Base-by-base conservation (phyloP, 2,329 filamentous ascomycete species). In the Hypocrella siamensis region DNA sequence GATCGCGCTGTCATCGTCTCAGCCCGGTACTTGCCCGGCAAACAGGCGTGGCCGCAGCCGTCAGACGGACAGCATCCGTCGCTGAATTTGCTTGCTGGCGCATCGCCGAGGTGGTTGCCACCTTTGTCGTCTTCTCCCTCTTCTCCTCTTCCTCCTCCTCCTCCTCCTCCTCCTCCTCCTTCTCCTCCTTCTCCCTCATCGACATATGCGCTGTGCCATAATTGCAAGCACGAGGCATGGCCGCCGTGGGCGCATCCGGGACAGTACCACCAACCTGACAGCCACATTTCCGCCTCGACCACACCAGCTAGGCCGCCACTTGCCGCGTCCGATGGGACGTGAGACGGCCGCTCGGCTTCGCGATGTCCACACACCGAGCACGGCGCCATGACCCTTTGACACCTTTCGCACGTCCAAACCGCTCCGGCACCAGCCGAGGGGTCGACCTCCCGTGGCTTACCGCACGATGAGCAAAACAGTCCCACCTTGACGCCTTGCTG, bases 1-100 rank as follows among this genome's bases (percentile, higher is more conserved):
- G 57, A 58, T 4, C 59, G 52, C 3, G 54, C 55, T 0, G 56
- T 58, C 17, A 46, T 52, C 2, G 46, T 57, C 40, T 70, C 65
- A 6, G 63, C 55, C 4, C 67, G 60, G 52, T 70, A 74, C 22
- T 54, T 55, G 0, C 70, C 68, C 0, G 70, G 70, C 0, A 77
- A 57, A 38, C 73, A 78, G 18, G 68, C 67, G 42, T 78, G 73
- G 3, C 71, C 65, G 44, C 73, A 78, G 0, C 73, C 72, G 38
- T 76, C 70, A n/a, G 74, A 51, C 2, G 73, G 72, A 39, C 73
- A 78, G 47, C 65, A 74, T 0, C 73, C 73, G 30, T 65, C 68
- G 19, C 63, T 65, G 39, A 49, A 57, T 16, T 52, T 51, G 19
- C n/a, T n/a, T n/a, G n/a, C n/a, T n/a, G n/a, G n/a, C n/a, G n/a